Conservation (phyloP, 305 asterid genomes). For the Caryopteris hybrid region DNA sequence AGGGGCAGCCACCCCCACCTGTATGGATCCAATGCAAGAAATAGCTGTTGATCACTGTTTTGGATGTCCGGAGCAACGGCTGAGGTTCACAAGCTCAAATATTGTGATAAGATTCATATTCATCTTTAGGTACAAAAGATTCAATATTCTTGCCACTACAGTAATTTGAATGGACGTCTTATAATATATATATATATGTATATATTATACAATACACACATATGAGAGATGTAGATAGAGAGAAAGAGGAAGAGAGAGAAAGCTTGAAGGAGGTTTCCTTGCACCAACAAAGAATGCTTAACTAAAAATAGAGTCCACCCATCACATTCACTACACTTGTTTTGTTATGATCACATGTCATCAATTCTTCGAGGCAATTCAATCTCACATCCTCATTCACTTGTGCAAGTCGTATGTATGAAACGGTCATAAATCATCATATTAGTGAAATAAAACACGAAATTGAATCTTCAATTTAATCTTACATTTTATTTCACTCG, state of each 20-base stretch:
- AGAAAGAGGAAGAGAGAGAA: no score
- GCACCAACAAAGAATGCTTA: slow-evolving; percentile 1
- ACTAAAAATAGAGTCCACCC: not conserved
- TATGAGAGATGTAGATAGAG: no score
- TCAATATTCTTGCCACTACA: slow-evolving; percentile 9
- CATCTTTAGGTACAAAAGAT: slow-evolving; percentile 19
- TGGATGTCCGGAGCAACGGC: slow-evolving; percentile 20
- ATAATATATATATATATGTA: not conserved
- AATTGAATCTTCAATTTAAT: no score
- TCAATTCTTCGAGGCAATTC: not conserved
- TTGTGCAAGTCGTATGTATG: not conserved
- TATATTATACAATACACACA: no score
- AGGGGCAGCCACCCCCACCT: not conserved
- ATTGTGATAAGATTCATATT: slow-evolving; percentile 28
- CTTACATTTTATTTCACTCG: not conserved
- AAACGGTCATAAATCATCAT: no score
- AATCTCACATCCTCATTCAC: not conserved
- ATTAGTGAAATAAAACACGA: no score
- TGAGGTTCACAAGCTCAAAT: slow-evolving; percentile 26
- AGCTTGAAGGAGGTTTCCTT: not conserved
- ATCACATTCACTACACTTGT: not conserved
- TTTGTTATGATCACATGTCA: not conserved
- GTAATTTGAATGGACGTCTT: not conserved
- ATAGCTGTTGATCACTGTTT: slow-evolving; percentile 26
- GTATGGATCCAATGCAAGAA: slow-evolving; percentile 32